A percentile compares a stretch with the other conserved stretches of the same genome.
These are phyloP conservation scores for Fusarium hostae DNA, from an alignment of 2,329 filamentous ascomycete genomes.

Conservation along the genomic window DNA sequence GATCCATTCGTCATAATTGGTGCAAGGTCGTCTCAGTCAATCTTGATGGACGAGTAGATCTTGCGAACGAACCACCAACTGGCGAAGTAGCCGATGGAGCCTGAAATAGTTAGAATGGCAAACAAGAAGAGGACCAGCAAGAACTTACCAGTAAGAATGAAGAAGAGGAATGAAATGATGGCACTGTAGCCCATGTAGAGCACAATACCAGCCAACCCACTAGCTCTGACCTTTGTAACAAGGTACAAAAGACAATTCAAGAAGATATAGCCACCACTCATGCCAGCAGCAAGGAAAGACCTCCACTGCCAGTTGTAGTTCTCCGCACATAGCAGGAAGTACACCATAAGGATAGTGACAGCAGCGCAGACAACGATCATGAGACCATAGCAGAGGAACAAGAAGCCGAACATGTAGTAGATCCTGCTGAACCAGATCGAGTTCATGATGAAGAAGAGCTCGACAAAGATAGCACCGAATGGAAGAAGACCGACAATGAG, in stretches of 20 bases:
- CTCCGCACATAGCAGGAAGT: constrained; percentile 94
- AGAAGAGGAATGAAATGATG: constrained; percentile 89
- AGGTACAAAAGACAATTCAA: constrained; percentile 91
- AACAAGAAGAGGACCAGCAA: not conserved
- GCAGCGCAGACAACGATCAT: constrained; percentile 97
- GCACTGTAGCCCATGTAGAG: constrained; percentile 94
- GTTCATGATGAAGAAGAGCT: constrained; percentile 99
- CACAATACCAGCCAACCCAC: constrained; percentile 85
- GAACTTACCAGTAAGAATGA: constrained; percentile 88
- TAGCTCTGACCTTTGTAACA: constrained; percentile 86
- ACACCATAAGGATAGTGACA: constrained; percentile 92
- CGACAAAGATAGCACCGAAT: constrained; percentile 96
- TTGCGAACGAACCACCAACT: constrained; percentile 94
- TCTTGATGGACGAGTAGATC: constrained; percentile 98
- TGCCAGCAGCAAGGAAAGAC: constrained; percentile 89
- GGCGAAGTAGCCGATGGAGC: constrained; percentile 93
- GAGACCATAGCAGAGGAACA: constrained; percentile 96
- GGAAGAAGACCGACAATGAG: constrained; percentile 91
- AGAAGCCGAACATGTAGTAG: constrained; percentile 99
- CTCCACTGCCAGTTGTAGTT: constrained; percentile 99
- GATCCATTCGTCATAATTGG: constrained; percentile 10
- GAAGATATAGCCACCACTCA: constrained; percentile 92
- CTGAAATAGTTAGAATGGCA: constrained; percentile 58
- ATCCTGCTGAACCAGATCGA: constrained; percentile 99
- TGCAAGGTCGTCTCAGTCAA: constrained; percentile 69